Evolutionary conservation across 352 stramenopile species (phyloP).

Genomic region (Saprolegnia diclina): DNA sequence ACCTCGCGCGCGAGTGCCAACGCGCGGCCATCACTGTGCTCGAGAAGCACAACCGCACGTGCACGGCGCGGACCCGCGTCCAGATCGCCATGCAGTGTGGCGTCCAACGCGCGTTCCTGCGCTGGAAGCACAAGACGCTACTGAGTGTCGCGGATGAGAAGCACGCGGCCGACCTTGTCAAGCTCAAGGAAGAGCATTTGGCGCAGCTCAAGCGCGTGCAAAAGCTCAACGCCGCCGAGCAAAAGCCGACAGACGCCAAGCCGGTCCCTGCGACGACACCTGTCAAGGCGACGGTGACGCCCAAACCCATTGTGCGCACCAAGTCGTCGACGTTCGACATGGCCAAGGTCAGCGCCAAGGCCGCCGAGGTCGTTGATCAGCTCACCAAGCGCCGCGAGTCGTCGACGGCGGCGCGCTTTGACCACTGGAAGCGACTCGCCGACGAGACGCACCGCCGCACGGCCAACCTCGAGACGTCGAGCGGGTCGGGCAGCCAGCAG

Average conservation of each 20-base stretch:
- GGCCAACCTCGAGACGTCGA: slow-evolving; percentile 1
- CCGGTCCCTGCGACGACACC: background rate
- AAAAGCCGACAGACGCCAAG: slow-evolving; percentile 3
- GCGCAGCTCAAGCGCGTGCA: background rate
- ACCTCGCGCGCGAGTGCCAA: slow-evolving; percentile 20
- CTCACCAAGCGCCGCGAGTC: background rate
- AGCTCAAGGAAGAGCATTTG: slow-evolving; percentile 14
- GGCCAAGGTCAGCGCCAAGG: background rate
- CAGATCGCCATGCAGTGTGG: slow-evolving; percentile 24
- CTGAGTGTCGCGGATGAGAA: background rate
- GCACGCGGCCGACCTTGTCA: background rate
- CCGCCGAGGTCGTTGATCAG: background rate
- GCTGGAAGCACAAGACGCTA: slow-evolving; percentile 25
- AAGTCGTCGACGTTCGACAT: background rate
- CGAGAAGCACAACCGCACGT: slow-evolving; percentile 22
- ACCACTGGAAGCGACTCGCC: background rate
- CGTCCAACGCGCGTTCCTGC: slow-evolving; percentile 24
- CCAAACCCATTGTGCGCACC: too few species aligned
- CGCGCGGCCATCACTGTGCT: slow-evolving; percentile 17
- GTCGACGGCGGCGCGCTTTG: background rate
- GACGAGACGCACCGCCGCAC: background rate
- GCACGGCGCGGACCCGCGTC: slow-evolving; percentile 12
- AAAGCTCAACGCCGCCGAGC: background rate
- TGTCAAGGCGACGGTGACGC: too few species aligned
- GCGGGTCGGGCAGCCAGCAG: slow-evolving; percentile 4